Conservation (phyloP, 2,329 filamentous ascomycete genomes). For the Apiospora koreana region DNA sequence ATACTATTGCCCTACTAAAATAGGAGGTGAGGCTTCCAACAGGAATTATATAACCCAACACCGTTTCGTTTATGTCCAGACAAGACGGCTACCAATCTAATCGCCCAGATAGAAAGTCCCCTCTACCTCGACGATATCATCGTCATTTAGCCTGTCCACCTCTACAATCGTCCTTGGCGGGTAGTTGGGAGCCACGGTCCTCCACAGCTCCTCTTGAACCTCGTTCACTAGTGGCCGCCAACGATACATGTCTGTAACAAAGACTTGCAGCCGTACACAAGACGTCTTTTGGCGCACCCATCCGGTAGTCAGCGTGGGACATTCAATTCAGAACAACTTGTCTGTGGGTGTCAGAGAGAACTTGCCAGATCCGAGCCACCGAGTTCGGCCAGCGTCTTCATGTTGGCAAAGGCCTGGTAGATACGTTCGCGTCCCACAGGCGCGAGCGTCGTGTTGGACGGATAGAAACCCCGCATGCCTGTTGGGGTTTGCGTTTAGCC, state of each 20-base stretch:
- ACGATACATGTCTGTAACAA: constrained; percentile 35
- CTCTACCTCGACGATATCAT: constrained; percentile 35
- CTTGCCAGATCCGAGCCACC: constrained; percentile 24
- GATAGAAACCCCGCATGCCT: constrained; percentile 36
- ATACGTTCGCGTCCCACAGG: constrained; percentile 29
- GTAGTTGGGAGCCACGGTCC: constrained; percentile 27
- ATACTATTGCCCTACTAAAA: too few species aligned
- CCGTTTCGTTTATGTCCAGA: not conserved
- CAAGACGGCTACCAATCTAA: not conserved
- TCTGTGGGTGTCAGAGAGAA: not conserved
- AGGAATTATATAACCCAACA: too few species aligned
- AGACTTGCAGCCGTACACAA: constrained; percentile 28
- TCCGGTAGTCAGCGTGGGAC: not conserved
- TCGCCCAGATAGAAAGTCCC: constrained; percentile 26
- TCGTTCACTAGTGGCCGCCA: constrained; percentile 35
- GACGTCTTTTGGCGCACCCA: not conserved
- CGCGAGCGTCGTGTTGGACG: constrained; percentile 30
- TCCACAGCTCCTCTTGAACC: constrained; percentile 33
- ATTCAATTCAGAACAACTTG: not conserved
- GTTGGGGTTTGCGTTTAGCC: not conserved
- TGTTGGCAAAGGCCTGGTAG: constrained; percentile 34
- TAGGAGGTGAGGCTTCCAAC: too few species aligned
- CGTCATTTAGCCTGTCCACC: constrained; percentile 33
- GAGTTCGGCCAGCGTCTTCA: constrained; percentile 31
- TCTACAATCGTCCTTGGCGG: constrained; percentile 35